phyloP scores from a whole-genome alignment of 2,329 filamentous ascomycete genomes.

The Ophiocordyceps camponoti-floridani region DNA sequence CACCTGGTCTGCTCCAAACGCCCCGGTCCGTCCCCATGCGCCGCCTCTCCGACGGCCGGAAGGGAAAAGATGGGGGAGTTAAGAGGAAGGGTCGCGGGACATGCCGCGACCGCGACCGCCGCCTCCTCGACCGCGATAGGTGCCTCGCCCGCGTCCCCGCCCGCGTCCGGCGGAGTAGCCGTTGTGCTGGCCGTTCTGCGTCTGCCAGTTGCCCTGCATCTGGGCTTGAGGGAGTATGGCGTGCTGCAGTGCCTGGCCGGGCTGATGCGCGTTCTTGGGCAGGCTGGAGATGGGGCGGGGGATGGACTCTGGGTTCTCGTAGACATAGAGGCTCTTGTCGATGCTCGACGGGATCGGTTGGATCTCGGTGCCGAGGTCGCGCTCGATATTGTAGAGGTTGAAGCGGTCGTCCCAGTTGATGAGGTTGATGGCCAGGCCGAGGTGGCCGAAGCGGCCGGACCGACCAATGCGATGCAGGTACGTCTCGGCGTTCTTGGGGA shows the following conservation, averaged over 20 bases:
- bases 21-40: background rate
- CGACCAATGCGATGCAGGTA: constrained; percentile 97
- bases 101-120: constrained; percentile 18
- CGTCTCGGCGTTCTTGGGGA: constrained; percentile 97
- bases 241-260: constrained; percentile 10
- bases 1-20: constrained; percentile 3
- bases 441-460: constrained; percentile 89
- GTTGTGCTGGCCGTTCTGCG: constrained; percentile 19
- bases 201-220: constrained; percentile 23
- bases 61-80: constrained; percentile 4
- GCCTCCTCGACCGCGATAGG: constrained; percentile 18
- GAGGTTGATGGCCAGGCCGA: constrained; percentile 94
- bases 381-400: constrained; percentile 97
- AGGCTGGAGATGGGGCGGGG: constrained; percentile 56
- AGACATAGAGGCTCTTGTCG: constrained; percentile 96
- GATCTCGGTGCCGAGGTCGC: constrained; percentile 93
- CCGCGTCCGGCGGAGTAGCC: constrained; percentile 11
- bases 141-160: constrained; percentile 19
- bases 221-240: constrained; percentile 6
- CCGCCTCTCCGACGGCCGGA: background rate
- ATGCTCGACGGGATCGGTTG: constrained; percentile 88
- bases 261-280: constrained; percentile 12
- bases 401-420: constrained; percentile 99
- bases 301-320: constrained; percentile 89
- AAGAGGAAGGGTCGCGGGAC: constrained; percentile 13